A percentile compares a stretch with the other conserved stretches of the same genome.
Evolutionary conservation across 1,284 basidiomycete genomes (phyloP).

Genomic region (Pseudozyma thailandica): DNA sequence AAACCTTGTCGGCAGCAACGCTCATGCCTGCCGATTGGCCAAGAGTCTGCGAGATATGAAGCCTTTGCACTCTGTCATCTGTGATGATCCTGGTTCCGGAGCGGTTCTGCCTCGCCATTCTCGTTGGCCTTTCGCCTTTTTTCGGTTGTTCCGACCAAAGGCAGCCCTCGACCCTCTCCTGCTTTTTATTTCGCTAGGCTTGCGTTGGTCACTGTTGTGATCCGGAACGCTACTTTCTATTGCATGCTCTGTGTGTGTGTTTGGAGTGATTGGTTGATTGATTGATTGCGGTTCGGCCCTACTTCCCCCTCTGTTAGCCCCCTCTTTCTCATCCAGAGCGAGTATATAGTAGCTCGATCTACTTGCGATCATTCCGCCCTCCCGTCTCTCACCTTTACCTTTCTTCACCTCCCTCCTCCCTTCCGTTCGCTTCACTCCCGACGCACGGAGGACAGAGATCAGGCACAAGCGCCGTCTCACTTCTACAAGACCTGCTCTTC

Average conservation of each 20-base stretch:
- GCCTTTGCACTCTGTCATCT: conserved; percentile 8
- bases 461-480: conserved; percentile 46
- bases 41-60: conserved; percentile 48
- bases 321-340: conserved; percentile 1
- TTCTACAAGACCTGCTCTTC: conserved; percentile 7
- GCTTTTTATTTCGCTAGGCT: not conserved
- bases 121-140: conserved; percentile 15
- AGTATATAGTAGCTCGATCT: conserved; percentile 34
- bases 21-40: conserved; percentile 50
- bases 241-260: too few species aligned
- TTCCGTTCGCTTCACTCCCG: conserved; percentile 14
- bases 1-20: conserved; percentile 27
- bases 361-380: conserved; percentile 1
- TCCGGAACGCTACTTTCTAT: not conserved
- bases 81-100: conserved; percentile 2
- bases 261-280: too few species aligned
- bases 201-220: conserved; percentile 1
- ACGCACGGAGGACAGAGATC: conserved; percentile 31
- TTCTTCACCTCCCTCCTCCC: conserved; percentile 11
- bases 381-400: conserved; percentile 19
- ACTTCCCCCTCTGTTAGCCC: not conserved
- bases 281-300: too few species aligned
- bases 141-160: conserved; percentile 34
- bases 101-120: not conserved
- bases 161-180: conserved; percentile 6